Conservation (phyloP, 768 basidiomycete species). For the Tremella yokohamensis region DNA sequence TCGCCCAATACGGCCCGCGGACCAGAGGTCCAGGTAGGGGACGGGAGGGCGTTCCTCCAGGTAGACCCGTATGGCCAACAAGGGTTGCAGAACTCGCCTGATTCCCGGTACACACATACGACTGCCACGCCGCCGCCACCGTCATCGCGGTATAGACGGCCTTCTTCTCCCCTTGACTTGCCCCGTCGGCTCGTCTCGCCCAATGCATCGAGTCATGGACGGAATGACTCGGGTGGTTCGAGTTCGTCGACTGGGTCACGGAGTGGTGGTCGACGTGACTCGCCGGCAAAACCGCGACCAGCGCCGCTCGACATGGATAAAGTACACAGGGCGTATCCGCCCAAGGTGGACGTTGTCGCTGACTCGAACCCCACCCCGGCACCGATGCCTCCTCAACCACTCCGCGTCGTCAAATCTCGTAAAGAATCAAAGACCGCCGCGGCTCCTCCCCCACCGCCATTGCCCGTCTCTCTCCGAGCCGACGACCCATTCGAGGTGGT, state of each 20-base stretch:
- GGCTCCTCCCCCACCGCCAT: background rate
- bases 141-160: too few relatives aligned
- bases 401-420: slow-evolving; percentile 3
- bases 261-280: background rate
- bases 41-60: too few relatives aligned
- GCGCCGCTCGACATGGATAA: slow-evolving; percentile 22
- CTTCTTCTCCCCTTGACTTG: too few relatives aligned
- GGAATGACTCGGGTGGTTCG: too few relatives aligned
- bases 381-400: slow-evolving; percentile 3
- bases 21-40: too few relatives aligned
- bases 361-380: slow-evolving; percentile 9
- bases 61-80: too few relatives aligned
- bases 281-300: slow-evolving; percentile 8
- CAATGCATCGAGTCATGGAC: too few relatives aligned
- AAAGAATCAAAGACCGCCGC: background rate
- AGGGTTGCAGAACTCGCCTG: background rate
- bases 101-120: background rate
- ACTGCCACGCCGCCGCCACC: background rate
- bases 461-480: background rate
- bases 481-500: slow-evolving; percentile 40
- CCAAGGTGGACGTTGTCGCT: slow-evolving; percentile 9
- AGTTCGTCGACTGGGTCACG: too few relatives aligned
- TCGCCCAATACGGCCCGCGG: too few relatives aligned
- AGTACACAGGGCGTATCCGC: slow-evolving; percentile 16
- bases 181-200: too few relatives aligned